A percentile compares a stretch with the other conserved stretches of the same genome.
phyloP scores from a whole-genome alignment of 805 yeast genomes.

The Metschnikowia vanudenii region DNA sequence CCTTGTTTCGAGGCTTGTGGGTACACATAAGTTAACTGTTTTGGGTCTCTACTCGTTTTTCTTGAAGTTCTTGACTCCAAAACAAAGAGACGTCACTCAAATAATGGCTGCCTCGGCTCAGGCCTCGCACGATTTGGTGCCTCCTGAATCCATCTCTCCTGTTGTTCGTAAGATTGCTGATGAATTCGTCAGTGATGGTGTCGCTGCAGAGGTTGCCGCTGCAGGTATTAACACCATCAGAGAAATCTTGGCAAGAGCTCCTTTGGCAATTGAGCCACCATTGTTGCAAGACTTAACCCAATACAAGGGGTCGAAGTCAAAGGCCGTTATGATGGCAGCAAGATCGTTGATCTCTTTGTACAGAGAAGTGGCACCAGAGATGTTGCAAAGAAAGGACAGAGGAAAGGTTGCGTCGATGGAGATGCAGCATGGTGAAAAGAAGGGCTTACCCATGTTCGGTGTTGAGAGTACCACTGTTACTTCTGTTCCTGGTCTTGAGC shows the following conservation, averaged over 20 bases:
- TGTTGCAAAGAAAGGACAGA: conserved; percentile 86
- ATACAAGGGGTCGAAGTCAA: conserved; percentile 90
- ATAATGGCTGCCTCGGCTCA: conserved; percentile 97
- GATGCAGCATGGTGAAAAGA: conserved; percentile 55
- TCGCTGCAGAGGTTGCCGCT: conserved; percentile 95
- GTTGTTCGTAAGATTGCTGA: conserved; percentile 91
- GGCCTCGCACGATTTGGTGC: conserved; percentile 94
- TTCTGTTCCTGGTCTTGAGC: conserved; percentile 89
- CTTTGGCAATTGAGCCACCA: conserved; percentile 87
- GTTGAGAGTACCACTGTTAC: conserved; percentile 59
- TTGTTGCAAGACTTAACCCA: conserved; percentile 85
- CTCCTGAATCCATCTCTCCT: conserved; percentile 83
- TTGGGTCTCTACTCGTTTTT: conserved; percentile 87
- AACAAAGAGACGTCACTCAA: conserved; percentile 91
- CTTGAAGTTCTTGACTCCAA: conserved; percentile 88
- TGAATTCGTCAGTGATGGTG: conserved; percentile 98
- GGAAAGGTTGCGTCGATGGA: conserved; percentile 91
- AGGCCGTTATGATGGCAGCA: conserved; percentile 94
- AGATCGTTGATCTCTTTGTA: conserved; percentile 79
- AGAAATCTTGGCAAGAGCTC: conserved; percentile 90
- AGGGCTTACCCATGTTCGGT: conserved; percentile 63
- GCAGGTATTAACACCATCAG: conserved; percentile 96
- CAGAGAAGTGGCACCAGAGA: conserved; percentile 95
- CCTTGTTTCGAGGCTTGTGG: conserved; percentile 82
- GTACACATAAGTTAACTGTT: conserved; percentile 90